These are phyloP conservation scores for Ophiostoma quercus DNA, from an alignment of 2,329 filamentous ascomycete species.

Conservation along the genomic window DNA sequence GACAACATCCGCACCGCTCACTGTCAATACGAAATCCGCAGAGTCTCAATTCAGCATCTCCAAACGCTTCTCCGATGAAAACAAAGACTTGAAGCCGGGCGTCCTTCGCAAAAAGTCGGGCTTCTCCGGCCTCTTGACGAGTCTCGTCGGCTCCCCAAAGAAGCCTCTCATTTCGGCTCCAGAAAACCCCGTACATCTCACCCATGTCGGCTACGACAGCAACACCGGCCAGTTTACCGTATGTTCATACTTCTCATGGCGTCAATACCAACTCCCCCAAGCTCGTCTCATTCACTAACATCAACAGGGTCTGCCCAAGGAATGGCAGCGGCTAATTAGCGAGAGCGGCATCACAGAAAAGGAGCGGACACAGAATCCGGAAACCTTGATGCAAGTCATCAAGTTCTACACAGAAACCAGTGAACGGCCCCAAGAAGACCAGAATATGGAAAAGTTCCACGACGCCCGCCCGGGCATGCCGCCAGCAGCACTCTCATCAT, in stretches of 20 bases:
- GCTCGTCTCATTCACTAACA: background rate
- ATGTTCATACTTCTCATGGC: constrained; percentile 37
- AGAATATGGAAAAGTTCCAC: constrained; percentile 93
- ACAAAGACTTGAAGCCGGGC: constrained; percentile 50
- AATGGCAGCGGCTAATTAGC: constrained; percentile 94
- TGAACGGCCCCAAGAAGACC: constrained; percentile 72
- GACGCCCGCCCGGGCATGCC: constrained; percentile 61
- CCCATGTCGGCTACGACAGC: constrained; percentile 96
- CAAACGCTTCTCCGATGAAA: constrained; percentile 77
- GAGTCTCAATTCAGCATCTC: constrained; percentile 49
- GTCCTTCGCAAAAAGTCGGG: constrained; percentile 74
- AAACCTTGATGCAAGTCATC: constrained; percentile 92
- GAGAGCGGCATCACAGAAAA: constrained; percentile 95
- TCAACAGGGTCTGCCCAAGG: constrained; percentile 79
- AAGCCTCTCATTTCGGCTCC: constrained; percentile 94
- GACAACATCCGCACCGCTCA: constrained; percentile 34
- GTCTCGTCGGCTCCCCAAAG: constrained; percentile 74
- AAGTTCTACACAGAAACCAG: constrained; percentile 96
- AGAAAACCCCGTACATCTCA: constrained; percentile 95
- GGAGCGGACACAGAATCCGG: constrained; percentile 90
- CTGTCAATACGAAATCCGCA: constrained; percentile 30
- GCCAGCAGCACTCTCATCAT: constrained; percentile 39
- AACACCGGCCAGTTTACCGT: constrained; percentile 94
- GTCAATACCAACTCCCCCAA: background rate
- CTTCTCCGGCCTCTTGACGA: constrained; percentile 83